Percentiles rank a stretch among this genome's conserved stretches.
phyloP scores from a whole-genome alignment of 208 protist species.

The Leishmania aethiopica region DNA sequence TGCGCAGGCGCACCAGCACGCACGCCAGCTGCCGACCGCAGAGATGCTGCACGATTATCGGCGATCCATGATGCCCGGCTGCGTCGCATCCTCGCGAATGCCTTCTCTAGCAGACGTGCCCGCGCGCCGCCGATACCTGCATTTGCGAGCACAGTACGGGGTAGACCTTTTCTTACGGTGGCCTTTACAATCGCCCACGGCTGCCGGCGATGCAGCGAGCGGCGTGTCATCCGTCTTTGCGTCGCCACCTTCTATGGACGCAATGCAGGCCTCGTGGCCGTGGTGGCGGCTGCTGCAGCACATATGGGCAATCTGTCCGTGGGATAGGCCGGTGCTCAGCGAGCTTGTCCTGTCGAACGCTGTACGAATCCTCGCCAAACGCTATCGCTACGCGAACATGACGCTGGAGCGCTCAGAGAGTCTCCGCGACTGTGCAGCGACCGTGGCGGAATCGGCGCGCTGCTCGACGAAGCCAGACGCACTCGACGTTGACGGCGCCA shows the following conservation, averaged over 20 bases:
- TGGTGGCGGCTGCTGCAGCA: slow-evolving; percentile 61
- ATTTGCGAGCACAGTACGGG: slow-evolving; percentile 48
- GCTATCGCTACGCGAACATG: slow-evolving; percentile 48
- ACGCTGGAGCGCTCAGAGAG: slow-evolving; percentile 11
- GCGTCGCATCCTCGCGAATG: background rate
- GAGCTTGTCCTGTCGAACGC: slow-evolving; percentile 78
- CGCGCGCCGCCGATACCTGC: slow-evolving; percentile 48
- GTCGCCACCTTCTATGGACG: slow-evolving; percentile 2
- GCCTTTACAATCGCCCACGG: slow-evolving; percentile 14
- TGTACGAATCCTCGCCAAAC: slow-evolving; percentile 52
- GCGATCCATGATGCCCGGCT: background rate
- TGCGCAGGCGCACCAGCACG: slow-evolving; percentile 2
- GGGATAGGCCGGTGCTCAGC: slow-evolving; percentile 30
- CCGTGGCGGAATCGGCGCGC: background rate
- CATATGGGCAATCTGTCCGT: slow-evolving; percentile 45
- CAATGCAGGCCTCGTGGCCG: slow-evolving; percentile 9
- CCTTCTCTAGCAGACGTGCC: slow-evolving; percentile 4
- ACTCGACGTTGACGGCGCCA: slow-evolving; percentile 45
- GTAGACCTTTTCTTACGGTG: slow-evolving; percentile 74
- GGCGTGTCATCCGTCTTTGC: slow-evolving; percentile 4
- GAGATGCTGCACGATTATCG: slow-evolving; percentile 11
- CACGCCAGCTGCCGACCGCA: slow-evolving; percentile 11
- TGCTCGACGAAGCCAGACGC: slow-evolving; percentile 31
- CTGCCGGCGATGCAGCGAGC: background rate
- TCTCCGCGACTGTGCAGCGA: slow-evolving; percentile 14